A percentile compares a stretch with the other conserved stretches of the same genome.
These are phyloP conservation scores for Datura wrightii DNA, from an alignment of 257 asterid species.

Conservation along the genomic window DNA sequence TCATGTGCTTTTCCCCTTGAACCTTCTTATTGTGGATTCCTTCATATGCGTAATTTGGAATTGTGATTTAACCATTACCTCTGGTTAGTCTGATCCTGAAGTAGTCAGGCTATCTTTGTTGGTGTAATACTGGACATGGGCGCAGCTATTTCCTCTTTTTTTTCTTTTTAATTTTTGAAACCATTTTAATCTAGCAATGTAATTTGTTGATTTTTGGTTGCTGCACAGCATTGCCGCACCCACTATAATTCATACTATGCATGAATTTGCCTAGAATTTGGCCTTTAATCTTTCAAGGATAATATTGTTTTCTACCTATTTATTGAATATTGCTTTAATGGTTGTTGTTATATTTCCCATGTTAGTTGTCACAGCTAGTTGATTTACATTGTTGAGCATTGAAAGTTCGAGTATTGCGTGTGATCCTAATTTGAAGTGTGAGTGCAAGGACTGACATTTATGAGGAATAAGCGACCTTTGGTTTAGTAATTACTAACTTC, in stretches of 20 bases:
- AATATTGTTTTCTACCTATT: neutral
- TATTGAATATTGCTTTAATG: neutral
- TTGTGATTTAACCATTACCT: neutral
- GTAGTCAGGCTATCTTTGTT: neutral
- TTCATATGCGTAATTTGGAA: neutral
- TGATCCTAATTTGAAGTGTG: neutral
- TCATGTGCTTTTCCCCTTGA: neutral
- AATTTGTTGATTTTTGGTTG: neutral
- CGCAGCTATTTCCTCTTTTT: neutral
- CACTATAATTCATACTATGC: neutral
- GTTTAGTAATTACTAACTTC: constrained; percentile 4
- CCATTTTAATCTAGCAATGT: neutral
- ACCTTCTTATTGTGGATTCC: neutral
- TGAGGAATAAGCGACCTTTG: constrained; percentile 2
- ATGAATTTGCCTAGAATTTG: neutral
- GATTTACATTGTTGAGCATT: neutral
- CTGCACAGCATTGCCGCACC: neutral
- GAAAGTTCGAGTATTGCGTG: neutral
- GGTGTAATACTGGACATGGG: constrained; percentile 20
- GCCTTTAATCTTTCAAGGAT: neutral
- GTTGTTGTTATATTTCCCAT: neutral
- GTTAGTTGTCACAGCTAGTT: neutral
- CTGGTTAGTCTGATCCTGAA: constrained; percentile 26
- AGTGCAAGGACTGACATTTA: neutral
- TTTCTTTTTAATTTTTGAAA: too few species aligned